Conservation (phyloP, 2,329 filamentous ascomycete species). For the Neonectria punicea region DNA sequence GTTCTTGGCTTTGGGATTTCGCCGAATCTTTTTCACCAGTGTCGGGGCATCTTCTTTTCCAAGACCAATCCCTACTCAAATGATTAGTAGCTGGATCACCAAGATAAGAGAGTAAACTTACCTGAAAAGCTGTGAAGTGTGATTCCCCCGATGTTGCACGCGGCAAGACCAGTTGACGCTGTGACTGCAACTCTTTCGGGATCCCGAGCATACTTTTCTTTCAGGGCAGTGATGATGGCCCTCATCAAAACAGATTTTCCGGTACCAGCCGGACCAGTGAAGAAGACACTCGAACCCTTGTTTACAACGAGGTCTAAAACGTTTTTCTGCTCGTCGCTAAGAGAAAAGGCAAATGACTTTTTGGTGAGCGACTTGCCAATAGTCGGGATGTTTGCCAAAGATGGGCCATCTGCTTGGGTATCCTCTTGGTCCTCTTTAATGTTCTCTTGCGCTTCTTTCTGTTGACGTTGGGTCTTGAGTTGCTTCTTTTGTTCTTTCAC, state of each 20-base stretch:
- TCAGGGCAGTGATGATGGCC: constrained; percentile 85
- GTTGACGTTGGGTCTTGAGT: constrained; percentile 66
- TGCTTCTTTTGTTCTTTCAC: constrained; percentile 77
- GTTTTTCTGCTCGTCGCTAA: constrained; percentile 87
- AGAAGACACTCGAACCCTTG: constrained; percentile 89
- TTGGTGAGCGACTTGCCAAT: constrained; percentile 23
- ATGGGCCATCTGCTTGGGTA: constrained; percentile 9
- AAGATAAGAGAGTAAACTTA: constrained; percentile 22
- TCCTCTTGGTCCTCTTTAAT: constrained; percentile 56
- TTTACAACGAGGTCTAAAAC: constrained; percentile 87
- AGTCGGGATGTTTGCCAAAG: neutral
- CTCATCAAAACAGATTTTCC: constrained; percentile 97
- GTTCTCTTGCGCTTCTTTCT: constrained; percentile 54
- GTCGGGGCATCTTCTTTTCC: constrained; percentile 87
- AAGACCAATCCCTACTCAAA: constrained; percentile 73
- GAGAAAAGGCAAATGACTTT: constrained; percentile 65
- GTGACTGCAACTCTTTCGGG: constrained; percentile 91
- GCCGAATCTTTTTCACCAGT: constrained; percentile 89
- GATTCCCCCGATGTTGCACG: constrained; percentile 95
- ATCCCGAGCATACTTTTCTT: constrained; percentile 79
- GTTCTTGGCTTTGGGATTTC: constrained; percentile 86
- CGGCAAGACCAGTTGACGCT: constrained; percentile 93
- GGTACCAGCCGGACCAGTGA: constrained; percentile 95
- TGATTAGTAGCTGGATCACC: neutral
- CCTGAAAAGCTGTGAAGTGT: constrained; percentile 96